Evolutionary conservation across 352 stramenopile genomes (phyloP).

Genomic region (Pythium monospermum): DNA sequence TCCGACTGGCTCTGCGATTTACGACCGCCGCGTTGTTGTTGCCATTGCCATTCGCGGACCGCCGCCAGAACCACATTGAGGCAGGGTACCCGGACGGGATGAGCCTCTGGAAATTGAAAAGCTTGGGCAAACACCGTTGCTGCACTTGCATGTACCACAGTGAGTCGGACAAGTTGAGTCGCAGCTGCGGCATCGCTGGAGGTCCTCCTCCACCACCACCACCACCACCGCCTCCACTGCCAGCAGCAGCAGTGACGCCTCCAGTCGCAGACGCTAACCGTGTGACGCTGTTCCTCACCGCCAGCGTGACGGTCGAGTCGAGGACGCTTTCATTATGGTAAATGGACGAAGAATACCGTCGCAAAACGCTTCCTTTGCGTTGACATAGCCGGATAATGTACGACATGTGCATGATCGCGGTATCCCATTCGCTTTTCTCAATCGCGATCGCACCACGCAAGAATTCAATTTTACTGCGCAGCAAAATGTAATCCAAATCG

Average conservation of each 20-base stretch:
- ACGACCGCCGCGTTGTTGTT: too few species aligned
- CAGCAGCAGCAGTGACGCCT: not conserved
- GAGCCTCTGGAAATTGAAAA: constrained; percentile 40
- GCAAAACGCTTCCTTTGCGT: constrained; percentile 53
- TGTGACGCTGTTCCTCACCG: not conserved
- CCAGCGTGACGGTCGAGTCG: constrained; percentile 16
- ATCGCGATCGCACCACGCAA: constrained; percentile 63
- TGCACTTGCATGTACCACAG: constrained; percentile 19
- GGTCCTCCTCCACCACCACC: too few species aligned
- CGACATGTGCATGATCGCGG: constrained; percentile 56
- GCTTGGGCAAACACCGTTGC: constrained; percentile 33
- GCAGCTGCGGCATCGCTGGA: constrained; percentile 3
- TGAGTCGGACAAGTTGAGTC: constrained; percentile 9
- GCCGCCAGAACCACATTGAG: constrained; percentile 11
- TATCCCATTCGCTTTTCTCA: constrained; percentile 62
- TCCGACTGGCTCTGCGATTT: constrained; percentile 10
- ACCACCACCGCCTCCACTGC: too few species aligned
- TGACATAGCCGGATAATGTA: constrained; percentile 60
- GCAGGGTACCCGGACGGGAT: constrained; percentile 24
- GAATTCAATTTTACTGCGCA: constrained; percentile 71
- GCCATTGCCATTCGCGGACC: not conserved
- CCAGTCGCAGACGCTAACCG: not conserved
- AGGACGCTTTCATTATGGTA: constrained; percentile 24
- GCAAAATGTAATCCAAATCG: constrained; percentile 53
- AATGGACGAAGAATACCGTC: constrained; percentile 42